phyloP scores from a whole-genome alignment of 208 protist genomes.

The Wallacemonas sp. region DNA sequence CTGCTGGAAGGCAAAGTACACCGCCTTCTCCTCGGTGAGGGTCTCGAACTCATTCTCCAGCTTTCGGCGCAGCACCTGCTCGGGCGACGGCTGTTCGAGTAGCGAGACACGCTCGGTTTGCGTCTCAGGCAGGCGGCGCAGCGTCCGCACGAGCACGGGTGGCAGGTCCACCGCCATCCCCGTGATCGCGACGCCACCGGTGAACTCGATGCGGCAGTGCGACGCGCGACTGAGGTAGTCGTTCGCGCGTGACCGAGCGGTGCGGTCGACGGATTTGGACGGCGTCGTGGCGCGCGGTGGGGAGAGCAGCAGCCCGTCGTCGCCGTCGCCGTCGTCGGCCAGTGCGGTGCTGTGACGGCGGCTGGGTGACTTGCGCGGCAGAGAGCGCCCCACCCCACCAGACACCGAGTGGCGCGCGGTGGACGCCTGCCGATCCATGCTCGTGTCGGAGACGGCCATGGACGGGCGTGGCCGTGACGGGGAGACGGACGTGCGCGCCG shows the following conservation, averaged over 20 bases:
- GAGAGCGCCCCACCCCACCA: too few species aligned
- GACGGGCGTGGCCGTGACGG: constrained; percentile 4
- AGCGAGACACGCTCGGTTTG: constrained; percentile 52
- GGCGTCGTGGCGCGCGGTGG: background rate
- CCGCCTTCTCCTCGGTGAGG: constrained; percentile 74
- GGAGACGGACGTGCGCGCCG: background rate
- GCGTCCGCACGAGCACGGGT: constrained; percentile 47
- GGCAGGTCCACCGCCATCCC: constrained; percentile 77
- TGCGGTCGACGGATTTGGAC: constrained; percentile 9
- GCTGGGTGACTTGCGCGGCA: background rate
- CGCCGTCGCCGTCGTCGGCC: background rate
- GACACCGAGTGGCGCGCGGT: too few species aligned
- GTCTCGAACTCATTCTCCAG: constrained; percentile 83
- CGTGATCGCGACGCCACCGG: constrained; percentile 56
- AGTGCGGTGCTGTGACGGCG: background rate
- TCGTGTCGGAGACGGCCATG: background rate
- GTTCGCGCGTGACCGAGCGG: constrained; percentile 22
- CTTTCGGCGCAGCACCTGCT: constrained; percentile 54
- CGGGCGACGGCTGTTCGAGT: constrained; percentile 61
- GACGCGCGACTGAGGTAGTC: constrained; percentile 33
- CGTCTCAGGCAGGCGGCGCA: constrained; percentile 65
- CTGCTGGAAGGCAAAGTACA: constrained; percentile 71
- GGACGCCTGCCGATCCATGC: background rate
- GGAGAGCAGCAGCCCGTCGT: background rate
- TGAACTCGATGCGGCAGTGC: constrained; percentile 66